phyloP scores from a whole-genome alignment of 495 filamentous ascomycete genomes.

The Xylaria scruposa region DNA sequence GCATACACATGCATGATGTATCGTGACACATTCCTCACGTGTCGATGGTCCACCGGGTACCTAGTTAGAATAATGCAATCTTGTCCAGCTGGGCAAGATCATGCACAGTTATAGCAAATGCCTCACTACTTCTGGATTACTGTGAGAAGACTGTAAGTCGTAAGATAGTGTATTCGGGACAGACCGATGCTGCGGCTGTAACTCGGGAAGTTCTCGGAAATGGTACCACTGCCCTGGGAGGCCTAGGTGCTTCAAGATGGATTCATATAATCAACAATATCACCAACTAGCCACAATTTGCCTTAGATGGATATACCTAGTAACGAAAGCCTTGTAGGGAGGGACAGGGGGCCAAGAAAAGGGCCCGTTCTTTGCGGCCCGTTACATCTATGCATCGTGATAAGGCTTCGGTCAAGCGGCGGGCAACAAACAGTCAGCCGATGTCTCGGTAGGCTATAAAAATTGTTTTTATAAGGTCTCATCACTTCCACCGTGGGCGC shows the following conservation, averaged over 20 bases:
- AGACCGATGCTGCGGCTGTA: constrained; percentile 6
- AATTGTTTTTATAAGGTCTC: constrained; percentile 4
- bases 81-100: not conserved
- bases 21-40: not conserved
- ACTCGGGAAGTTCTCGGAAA: constrained; percentile 7
- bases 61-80: not conserved
- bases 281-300: not conserved
- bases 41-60: not conserved
- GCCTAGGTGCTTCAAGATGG: not conserved
- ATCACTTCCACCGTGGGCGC: not conserved
- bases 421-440: not conserved
- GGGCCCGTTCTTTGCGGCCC: not conserved
- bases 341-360: constrained; percentile 4
- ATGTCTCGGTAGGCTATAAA: not conserved
- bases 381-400: not conserved
- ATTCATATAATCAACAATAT: not conserved
- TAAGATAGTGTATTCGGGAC: not conserved
- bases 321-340: not conserved
- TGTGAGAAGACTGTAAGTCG: not conserved
- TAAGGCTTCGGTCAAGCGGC: constrained; percentile 15
- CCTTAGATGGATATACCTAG: not conserved
- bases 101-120: not conserved
- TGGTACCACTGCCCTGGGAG: not conserved
- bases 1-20: constrained; percentile 8
- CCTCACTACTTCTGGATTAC: not conserved